Evolutionary conservation across 2,329 filamentous ascomycete genomes (phyloP).

Genomic region (Trichoderma sp.): DNA sequence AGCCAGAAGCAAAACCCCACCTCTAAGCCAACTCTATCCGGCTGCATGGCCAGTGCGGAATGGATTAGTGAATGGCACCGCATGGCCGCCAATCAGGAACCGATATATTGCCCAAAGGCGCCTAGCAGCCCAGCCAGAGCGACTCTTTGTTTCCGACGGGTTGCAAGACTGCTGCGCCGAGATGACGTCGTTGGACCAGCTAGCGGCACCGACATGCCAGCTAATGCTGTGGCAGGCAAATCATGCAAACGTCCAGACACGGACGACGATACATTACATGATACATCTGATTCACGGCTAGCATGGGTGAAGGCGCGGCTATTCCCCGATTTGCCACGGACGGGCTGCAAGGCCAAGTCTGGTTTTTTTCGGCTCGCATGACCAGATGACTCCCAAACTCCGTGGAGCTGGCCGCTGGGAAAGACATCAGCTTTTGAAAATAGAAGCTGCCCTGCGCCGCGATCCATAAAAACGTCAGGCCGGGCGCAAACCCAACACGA

Average conservation of each 20-base stretch:
- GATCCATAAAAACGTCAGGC: constrained; percentile 24
- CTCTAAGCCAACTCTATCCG: constrained; percentile 25
- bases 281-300: constrained; percentile 10
- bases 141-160: constrained; percentile 22
- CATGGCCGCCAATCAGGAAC: background rate
- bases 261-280: background rate
- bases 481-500: constrained; percentile 26
- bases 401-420: constrained; percentile 6
- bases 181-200: constrained; percentile 23
- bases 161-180: constrained; percentile 12
- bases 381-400: constrained; percentile 10
- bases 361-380: constrained; percentile 21
- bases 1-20: constrained; percentile 22
- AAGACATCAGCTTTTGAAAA: constrained; percentile 23
- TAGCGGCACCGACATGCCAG: constrained; percentile 24
- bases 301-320: constrained; percentile 4
- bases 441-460: constrained; percentile 15
- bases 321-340: constrained; percentile 18
- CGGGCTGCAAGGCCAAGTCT: background rate
- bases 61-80: constrained; percentile 13
- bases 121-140: background rate
- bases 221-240: constrained; percentile 17
- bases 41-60: constrained; percentile 24
- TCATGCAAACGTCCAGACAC: constrained; percentile 7
- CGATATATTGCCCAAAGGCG: constrained; percentile 17